These are phyloP conservation scores for Aspergillus udagawae DNA, from an alignment of 2,329 filamentous ascomycete species.

Conservation along the genomic window DNA sequence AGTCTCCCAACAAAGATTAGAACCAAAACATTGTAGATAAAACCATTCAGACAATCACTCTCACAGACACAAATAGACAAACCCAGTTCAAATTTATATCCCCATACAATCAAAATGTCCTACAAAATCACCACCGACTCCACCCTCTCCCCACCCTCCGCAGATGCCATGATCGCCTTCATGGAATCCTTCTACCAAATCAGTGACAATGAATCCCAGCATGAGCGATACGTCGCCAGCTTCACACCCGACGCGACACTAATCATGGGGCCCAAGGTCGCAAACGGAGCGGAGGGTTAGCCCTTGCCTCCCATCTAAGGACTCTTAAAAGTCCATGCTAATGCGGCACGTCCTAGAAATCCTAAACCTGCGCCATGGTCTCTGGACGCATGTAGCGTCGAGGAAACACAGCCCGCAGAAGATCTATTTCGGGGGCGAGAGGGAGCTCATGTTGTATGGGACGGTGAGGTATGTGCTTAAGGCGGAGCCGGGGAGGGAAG, in stretches of 20 bases:
- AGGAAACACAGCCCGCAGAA: constrained; percentile 29
- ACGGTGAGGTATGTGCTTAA: constrained; percentile 33
- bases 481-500: constrained; percentile 24
- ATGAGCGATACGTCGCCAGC: constrained; percentile 31
- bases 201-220: constrained; percentile 32
- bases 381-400: constrained; percentile 34
- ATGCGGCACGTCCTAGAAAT: constrained; percentile 23
- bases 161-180: constrained; percentile 25
- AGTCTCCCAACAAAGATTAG: constrained; percentile 5
- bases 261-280: constrained; percentile 36
- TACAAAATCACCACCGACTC: constrained; percentile 28
- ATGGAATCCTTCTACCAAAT: constrained; percentile 34
- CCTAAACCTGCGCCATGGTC: constrained; percentile 27
- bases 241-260: constrained; percentile 35
- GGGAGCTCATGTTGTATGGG: constrained; percentile 38
- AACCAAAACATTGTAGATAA: not conserved
- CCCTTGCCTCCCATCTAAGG: no score
- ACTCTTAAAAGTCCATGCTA: not conserved
- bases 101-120: constrained; percentile 21
- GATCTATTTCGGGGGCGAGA: constrained; percentile 29
- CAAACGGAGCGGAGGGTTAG: constrained; percentile 30
- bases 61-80: not conserved
- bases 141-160: constrained; percentile 22
- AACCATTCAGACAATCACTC: not conserved
- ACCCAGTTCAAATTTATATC: not conserved